phyloP scores from a whole-genome alignment of 345 rosid genomes.

The Gossypium herbaceum region DNA sequence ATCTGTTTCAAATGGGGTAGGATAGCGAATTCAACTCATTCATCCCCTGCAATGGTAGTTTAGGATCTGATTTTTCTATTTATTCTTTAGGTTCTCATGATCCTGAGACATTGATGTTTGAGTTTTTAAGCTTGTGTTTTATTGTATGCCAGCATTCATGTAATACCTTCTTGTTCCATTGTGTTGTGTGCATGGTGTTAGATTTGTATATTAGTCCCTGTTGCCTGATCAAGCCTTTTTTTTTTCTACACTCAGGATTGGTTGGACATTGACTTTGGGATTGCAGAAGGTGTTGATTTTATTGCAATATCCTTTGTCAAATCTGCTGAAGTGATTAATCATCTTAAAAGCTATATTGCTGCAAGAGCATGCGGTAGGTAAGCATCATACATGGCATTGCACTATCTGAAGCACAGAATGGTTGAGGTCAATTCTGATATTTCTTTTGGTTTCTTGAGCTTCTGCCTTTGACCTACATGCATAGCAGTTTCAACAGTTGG shows the following conservation, averaged over 20 bases:
- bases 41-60: not conserved
- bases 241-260: conserved; percentile 58
- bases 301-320: conserved; percentile 97
- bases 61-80: not conserved
- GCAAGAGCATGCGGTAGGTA: conserved; percentile 80
- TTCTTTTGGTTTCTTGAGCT: not conserved
- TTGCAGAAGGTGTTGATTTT: conserved; percentile 95
- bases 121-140: not conserved
- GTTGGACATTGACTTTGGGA: conserved; percentile 98
- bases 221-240: conserved; percentile 21
- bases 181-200: conserved; percentile 3
- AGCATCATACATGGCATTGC: conserved; percentile 15
- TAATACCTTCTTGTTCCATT: not conserved
- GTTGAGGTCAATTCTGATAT: not conserved
- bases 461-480: not conserved
- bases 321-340: conserved; percentile 95
- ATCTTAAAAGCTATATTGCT: conserved; percentile 93
- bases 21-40: not conserved
- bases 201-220: not conserved
- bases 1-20: not conserved
- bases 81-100: not conserved
- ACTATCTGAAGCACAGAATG: not conserved
- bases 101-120: not conserved
- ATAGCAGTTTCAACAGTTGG: not conserved
- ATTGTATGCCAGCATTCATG: not conserved